These are phyloP conservation scores for Moniliophthora roreri DNA, from an alignment of 1,284 basidiomycete genomes.

Conservation along the genomic window DNA sequence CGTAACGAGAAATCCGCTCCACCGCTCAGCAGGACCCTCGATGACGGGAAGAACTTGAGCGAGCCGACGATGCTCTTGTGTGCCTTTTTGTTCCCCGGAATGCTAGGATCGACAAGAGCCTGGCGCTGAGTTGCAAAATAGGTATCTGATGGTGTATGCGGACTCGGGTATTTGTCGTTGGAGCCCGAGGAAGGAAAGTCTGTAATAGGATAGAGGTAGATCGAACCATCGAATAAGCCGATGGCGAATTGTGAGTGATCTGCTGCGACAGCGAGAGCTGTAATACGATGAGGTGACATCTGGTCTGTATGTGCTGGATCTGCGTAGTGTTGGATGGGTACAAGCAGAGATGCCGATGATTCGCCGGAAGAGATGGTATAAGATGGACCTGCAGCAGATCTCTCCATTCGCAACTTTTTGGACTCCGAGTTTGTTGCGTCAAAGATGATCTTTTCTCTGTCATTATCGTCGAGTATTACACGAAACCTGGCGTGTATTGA, in stretches of 20 bases:
- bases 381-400: conserved; percentile 31
- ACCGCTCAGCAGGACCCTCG: conserved; percentile 59
- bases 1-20: conserved; percentile 63
- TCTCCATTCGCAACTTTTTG: conserved; percentile 27
- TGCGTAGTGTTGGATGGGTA: conserved; percentile 15
- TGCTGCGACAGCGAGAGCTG: conserved; percentile 61
- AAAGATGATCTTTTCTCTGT: conserved; percentile 47
- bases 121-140: conserved; percentile 11
- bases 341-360: conserved; percentile 6
- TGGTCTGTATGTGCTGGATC: conserved; percentile 14
- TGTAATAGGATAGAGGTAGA: conserved; percentile 44
- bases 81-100: conserved; percentile 28
- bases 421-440: conserved; percentile 32
- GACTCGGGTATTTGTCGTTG: conserved; percentile 10
- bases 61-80: conserved; percentile 59
- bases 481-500: conserved; percentile 63
- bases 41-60: conserved; percentile 64
- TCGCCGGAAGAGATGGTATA: conserved; percentile 13
- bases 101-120: conserved; percentile 24
- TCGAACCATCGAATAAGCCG: conserved; percentile 57
- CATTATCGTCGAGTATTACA: conserved; percentile 49
- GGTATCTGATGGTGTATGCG: conserved; percentile 17
- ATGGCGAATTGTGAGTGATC: conserved; percentile 58
- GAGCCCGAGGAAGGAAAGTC: conserved; percentile 5
- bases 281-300: conserved; percentile 48